Conservation (phyloP, 306 rosid species). For the Cercis canadensis region DNA sequence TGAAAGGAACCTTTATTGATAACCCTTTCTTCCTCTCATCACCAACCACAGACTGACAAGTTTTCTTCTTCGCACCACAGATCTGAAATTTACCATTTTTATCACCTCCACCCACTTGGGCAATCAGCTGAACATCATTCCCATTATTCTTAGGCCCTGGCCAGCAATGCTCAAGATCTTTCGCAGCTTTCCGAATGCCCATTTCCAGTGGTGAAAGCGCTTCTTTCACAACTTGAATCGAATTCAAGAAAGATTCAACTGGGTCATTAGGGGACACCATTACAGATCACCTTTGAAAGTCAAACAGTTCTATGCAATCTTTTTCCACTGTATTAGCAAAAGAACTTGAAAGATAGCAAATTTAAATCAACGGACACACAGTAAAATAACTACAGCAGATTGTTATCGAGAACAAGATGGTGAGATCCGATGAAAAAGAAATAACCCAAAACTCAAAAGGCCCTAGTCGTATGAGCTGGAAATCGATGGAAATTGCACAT, state of each 20-base stretch:
- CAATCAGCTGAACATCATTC: constrained; percentile 53
- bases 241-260: constrained; percentile 81
- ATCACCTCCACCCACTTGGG: constrained; percentile 54
- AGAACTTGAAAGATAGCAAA: constrained; percentile 11
- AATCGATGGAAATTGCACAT: constrained; percentile 39
- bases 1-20: constrained; percentile 68
- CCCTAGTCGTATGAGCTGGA: constrained; percentile 26
- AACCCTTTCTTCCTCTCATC: constrained; percentile 68
- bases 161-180: constrained; percentile 87
- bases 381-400: constrained; percentile 31
- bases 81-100: constrained; percentile 60
- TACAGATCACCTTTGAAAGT: constrained; percentile 49
- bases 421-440: constrained; percentile 43
- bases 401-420: constrained; percentile 10
- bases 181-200: constrained; percentile 79
- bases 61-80: constrained; percentile 67
- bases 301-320: constrained; percentile 7
- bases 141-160: constrained; percentile 59
- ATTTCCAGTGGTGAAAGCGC: constrained; percentile 77
- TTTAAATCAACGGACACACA: constrained; percentile 1
- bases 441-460: constrained; percentile 29
- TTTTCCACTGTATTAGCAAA: neutral
- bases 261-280: constrained; percentile 90
- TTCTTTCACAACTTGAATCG: constrained; percentile 82
- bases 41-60: constrained; percentile 45